Conservation (phyloP, 2,329 filamentous ascomycete genomes). For the Paraconiothyrium sp. region DNA sequence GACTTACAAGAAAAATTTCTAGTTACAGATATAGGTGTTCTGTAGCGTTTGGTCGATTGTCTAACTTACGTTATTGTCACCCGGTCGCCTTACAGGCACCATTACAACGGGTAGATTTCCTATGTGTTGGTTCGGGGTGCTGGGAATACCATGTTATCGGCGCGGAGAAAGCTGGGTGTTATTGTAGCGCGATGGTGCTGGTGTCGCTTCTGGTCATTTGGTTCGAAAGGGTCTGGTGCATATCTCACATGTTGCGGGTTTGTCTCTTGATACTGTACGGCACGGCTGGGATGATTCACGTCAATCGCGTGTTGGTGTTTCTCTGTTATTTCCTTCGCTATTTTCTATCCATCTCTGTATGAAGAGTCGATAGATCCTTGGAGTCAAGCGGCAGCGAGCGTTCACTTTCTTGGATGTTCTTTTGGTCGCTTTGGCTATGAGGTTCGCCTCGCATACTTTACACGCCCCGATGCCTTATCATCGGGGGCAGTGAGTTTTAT, state of each 20-base stretch:
- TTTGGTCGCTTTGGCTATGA: constrained; percentile 31
- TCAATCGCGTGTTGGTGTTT: constrained; percentile 38
- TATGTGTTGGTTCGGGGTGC: constrained; percentile 50
- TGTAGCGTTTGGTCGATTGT: constrained; percentile 40
- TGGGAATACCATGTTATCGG: constrained; percentile 51
- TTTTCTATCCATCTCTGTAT: constrained; percentile 35
- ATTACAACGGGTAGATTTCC: constrained; percentile 52
- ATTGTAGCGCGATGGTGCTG: constrained; percentile 51
- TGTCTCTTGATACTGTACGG: constrained; percentile 50
- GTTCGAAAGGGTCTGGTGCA: constrained; percentile 42
- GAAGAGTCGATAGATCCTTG: constrained; percentile 39
- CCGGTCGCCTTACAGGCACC: constrained; percentile 36
- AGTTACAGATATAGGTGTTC: constrained; percentile 48
- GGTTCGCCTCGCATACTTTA: constrained; percentile 38
- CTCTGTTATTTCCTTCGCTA: constrained; percentile 23
- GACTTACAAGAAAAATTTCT: constrained; percentile 45
- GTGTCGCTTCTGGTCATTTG: constrained; percentile 28
- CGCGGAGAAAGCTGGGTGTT: constrained; percentile 37
- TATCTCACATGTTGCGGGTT: constrained; percentile 37
- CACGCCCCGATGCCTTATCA: constrained; percentile 40
- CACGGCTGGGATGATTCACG: constrained; percentile 53
- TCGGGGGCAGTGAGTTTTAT: constrained; percentile 47
- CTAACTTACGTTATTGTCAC: constrained; percentile 39
- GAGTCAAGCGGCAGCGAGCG: constrained; percentile 22
- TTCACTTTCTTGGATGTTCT: constrained; percentile 41